Base-by-base conservation (phyloP, 169 alveolate genomes). In the Cryptosporidium parvum region DNA sequence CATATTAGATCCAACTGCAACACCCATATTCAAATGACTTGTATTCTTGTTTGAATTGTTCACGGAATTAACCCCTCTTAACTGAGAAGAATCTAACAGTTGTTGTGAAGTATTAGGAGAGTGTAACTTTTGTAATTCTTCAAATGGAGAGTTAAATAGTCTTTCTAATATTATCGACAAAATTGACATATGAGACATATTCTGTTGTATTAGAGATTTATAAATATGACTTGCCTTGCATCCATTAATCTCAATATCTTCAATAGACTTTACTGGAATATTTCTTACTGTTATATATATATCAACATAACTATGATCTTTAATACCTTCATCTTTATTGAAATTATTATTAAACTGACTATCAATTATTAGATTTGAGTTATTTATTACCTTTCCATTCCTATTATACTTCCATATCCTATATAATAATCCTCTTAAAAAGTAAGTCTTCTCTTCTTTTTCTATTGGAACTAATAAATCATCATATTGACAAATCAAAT, bases 381-480 rank as follows among this genome's bases (percentile, higher is more conserved):
- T 10, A 69, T 45, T 69, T 3, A 3, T 6, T 1, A 12, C 2
- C 2, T 35, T 23, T 31, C 14, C 56, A 8, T 0, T 37, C 23
- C 58, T 59, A 26, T 73, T 56, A 31, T 26, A 62, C 5, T 23
- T 59, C 89, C 89, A 80, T 9, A 80, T 51, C 18, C 89, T 59
- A 48, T 62, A 80, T 18, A 80, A 39, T 4, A 80, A 59, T 2
- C 89, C 89, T 59, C 75, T 80, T n/a, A 80, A 65, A 48, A 21
- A 80, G 4, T 80, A 80, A n/a, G 89, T 61, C 14, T 45, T 65
- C 26, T 59, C 75, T 26, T 80, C 75, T n/a, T 65, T 59, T 16
- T 65, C 75, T 14, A 80, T 80, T 33, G 89, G 89, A 4, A 80
- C 75, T 18, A 80, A 31, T 58, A 80, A 44, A 42, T 80, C 89